Evolutionary conservation across 352 stramenopile genomes (phyloP), one percentile per base, ranked within the genome.

Genomic region (Globisporangium cylindrosporum): DNA sequence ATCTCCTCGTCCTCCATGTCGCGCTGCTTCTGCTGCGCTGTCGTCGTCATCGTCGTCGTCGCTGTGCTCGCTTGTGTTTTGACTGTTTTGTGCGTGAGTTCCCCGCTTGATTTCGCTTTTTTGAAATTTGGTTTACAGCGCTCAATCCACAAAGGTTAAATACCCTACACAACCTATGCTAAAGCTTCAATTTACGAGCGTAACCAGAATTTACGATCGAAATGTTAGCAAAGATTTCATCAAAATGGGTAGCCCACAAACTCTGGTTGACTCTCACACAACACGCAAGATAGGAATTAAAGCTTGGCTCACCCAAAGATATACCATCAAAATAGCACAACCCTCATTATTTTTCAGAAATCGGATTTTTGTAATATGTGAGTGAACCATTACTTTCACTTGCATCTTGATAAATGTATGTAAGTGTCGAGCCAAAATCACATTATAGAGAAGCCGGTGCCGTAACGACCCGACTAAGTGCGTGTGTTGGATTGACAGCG

Each of bases 1-100:
- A 68, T 56, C 34, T 70, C 55, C 27, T 76, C 59, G 27, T 60
- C 65, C 59, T 71, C 65, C 53, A 56, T n/a, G 34, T 62, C 25
- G 41, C 18, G 22, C 54, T 49, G 59, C 59, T 54, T 49, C 48
- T 27, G 29, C 49, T 58, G n/a, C 25, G 62, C 55, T 20, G 36
- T 27, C 20, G 25, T 43, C 62, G 51, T 32, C 38, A 14, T 15
- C 18, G 18, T 22, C 15, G 4, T 49, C 18, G 43, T 6, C 18
- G n/a, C n/a, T 49, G n/a, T 51, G 15, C 5, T 61, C n/a, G 4
- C 20, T 34, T 57, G 8, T 18, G 8, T 54, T 55, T 55, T 46
- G 3, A 24, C 6, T 51, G 18, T 51, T 51, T 22, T 51, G 18
- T 51, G 43, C 15, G 10, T 18, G 38, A 18, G 38, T 51, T 51